These are phyloP conservation scores for Sanghuangporus weigelae DNA, from an alignment of 1,284 basidiomycete genomes.

Conservation along the genomic window DNA sequence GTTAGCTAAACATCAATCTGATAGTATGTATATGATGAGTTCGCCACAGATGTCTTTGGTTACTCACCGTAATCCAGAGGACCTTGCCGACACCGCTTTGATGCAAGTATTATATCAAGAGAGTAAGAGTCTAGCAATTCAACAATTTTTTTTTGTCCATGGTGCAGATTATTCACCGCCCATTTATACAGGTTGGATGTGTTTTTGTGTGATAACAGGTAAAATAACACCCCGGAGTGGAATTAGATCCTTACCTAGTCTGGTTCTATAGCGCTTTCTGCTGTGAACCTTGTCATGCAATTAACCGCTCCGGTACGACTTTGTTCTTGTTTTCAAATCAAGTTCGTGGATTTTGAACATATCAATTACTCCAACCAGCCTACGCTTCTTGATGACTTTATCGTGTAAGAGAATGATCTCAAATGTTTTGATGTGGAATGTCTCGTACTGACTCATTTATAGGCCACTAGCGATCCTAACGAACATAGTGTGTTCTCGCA, in stretches of 20 bases:
- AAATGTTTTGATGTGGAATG: neutral
- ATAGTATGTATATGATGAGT: neutral
- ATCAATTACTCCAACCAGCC: neutral
- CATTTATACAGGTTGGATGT: neutral
- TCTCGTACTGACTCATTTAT: neutral
- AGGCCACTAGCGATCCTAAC: constrained; percentile 47
- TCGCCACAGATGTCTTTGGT: neutral
- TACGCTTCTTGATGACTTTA: neutral
- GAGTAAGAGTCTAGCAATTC: neutral
- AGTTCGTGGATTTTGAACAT: neutral
- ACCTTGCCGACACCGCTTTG: neutral
- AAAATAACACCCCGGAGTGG: neutral
- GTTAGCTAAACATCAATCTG: neutral
- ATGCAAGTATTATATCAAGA: neutral
- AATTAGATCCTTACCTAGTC: neutral
- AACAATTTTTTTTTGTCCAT: neutral
- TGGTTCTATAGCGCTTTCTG: neutral
- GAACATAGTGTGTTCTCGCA: constrained; percentile 59
- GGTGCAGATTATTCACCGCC: neutral
- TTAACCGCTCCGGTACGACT: neutral
- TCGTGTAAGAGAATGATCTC: neutral
- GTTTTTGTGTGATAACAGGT: neutral
- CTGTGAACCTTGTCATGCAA: neutral
- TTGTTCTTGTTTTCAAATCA: neutral
- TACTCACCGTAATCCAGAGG: neutral